A percentile compares a stretch with the other conserved stretches of the same genome.
phyloP scores from a whole-genome alignment of 2,329 filamentous ascomycete species.

The Ophiostoma triangulosporum region DNA sequence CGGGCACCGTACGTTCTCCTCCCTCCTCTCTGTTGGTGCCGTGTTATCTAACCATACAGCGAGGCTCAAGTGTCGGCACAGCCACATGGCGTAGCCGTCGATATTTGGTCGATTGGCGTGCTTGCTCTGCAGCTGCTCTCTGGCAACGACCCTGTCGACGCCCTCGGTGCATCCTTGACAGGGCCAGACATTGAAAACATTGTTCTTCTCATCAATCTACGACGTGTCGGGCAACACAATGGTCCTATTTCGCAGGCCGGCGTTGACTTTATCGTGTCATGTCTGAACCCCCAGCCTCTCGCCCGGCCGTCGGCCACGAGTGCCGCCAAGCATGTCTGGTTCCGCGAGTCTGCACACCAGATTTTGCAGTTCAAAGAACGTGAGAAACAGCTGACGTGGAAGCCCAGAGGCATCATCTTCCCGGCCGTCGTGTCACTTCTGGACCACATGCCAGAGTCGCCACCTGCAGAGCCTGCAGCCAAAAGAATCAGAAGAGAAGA shows the following conservation, averaged over 20 bases:
- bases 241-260: constrained; percentile 8
- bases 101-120: constrained; percentile 41
- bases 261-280: constrained; percentile 10
- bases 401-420: constrained; percentile 11
- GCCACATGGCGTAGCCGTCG: constrained; percentile 26
- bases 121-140: constrained; percentile 24
- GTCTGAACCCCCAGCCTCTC: constrained; percentile 7
- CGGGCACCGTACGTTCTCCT: constrained; percentile 33
- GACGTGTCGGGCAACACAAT: not conserved
- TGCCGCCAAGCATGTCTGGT: constrained; percentile 10
- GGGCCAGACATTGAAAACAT: constrained; percentile 7
- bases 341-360: constrained; percentile 5
- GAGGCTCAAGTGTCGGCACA: constrained; percentile 22
- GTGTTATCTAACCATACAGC: constrained; percentile 17
- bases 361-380: constrained; percentile 6
- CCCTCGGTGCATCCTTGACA: constrained; percentile 13
- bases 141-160: constrained; percentile 13
- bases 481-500: not conserved
- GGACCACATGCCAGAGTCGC: not conserved
- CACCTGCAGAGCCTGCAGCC: not conserved
- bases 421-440: constrained; percentile 10
- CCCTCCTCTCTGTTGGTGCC: constrained; percentile 3
- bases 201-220: constrained; percentile 7
- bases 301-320: constrained; percentile 7
- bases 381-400: constrained; percentile 8